Evolutionary conservation across 257 asterid genomes (phyloP).

Genomic region (Solanum piurae): DNA sequence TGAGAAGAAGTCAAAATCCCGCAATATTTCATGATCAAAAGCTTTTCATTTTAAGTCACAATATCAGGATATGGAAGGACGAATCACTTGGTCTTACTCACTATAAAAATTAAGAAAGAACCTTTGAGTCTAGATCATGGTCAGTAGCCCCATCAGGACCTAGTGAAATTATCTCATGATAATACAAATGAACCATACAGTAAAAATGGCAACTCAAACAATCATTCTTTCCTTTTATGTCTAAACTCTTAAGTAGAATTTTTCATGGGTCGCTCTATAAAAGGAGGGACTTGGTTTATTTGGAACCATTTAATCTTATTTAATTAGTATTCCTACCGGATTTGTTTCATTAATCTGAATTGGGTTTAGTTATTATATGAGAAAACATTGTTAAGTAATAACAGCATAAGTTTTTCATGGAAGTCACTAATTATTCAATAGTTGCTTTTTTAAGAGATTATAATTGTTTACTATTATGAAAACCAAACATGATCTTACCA

Average conservation of each 20-base stretch:
- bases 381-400: background rate
- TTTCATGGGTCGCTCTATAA: background rate
- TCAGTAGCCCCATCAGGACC: background rate
- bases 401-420: background rate
- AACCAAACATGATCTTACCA: constrained; percentile 29
- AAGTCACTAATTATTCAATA: background rate
- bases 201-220: background rate
- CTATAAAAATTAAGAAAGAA: background rate
- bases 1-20: background rate
- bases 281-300: background rate
- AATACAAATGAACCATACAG: background rate
- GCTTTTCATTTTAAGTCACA: background rate
- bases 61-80: background rate
- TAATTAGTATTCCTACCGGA: background rate
- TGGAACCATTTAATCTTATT: background rate
- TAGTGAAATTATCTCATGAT: background rate
- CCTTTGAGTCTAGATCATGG: background rate
- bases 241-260: background rate
- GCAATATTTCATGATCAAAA: background rate
- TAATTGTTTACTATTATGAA: background rate
- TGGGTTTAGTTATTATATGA: background rate
- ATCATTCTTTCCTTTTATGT: background rate
- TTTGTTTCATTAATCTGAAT: background rate
- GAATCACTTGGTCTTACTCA: background rate
- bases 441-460: background rate